Evolutionary conservation across 352 stramenopile genomes (phyloP), one percentile per base, ranked within the genome.

Genomic region (Pythium monospermum): DNA sequence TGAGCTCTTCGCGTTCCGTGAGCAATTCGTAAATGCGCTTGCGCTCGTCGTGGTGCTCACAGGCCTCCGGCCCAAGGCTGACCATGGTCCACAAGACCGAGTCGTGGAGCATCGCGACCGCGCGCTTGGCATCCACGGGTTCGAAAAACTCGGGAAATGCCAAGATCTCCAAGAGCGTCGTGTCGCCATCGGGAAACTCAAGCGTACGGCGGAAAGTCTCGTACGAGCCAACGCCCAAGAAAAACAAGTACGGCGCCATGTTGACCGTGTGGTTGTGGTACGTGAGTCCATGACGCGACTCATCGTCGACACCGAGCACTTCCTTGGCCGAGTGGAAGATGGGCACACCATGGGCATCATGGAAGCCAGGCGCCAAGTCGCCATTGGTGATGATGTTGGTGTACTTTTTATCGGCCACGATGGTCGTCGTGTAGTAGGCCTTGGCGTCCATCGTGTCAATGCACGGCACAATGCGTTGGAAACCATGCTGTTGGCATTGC

Each of bases 251-350:
- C 51, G 78, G 78, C 25, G 78, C 78, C 78, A 90, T 90, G 65
- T 87, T 87, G n/a, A 87, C 74, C 59, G 68, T 86, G 65, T 89
- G 78, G 60, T 89, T 89, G 66, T 83, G 68, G 64, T 87, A 89
- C 64, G 87, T 89, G 49, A 89, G 64, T 25, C 66, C 78, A 49
- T 89, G 78, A 41, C 78, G 73, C 37, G 64, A 71, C 36, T 68
- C 33, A 26, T 87, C 77, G n/a, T 71, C 67, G n/a, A 36, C 30
- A 35, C 69, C 67, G 15, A 87, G 66, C 28, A 84, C 67, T 43
- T 83, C 73, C 35, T 55, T 63, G 28, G 72, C 63, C 15, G 68
- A 59, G 36, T 87, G 75, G 53, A 82, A 86, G 27, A 86, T 63
- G 7, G 78, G 73, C 37, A 83, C 72, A 26, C 73, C 73, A n/a